A percentile compares a stretch with the other conserved stretches of the same genome.
Evolutionary conservation across 2,329 filamentous ascomycete species (phyloP).

Genomic region (Elsinoe perseae): DNA sequence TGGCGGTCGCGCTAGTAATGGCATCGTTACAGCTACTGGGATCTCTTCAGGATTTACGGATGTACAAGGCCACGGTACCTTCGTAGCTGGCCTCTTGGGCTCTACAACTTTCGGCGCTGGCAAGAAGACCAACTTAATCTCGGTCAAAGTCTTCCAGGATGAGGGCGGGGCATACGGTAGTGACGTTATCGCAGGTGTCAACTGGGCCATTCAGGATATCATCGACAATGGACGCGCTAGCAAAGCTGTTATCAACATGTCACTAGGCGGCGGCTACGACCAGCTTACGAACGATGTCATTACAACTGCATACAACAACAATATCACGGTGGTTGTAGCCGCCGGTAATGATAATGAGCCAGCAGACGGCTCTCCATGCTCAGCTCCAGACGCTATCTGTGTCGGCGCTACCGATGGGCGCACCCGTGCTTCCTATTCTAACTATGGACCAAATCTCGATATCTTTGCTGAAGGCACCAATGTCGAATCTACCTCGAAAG

Average conservation of each 20-base stretch:
- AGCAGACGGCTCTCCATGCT: conserved; percentile 25
- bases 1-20: conserved; percentile 28
- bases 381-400: conserved; percentile 29
- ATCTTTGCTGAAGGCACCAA: conserved; percentile 32
- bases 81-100: conserved; percentile 52
- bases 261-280: conserved; percentile 42
- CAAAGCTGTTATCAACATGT: conserved; percentile 51
- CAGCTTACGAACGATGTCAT: conserved; percentile 45
- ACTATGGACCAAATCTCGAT: conserved; percentile 27
- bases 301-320: conserved; percentile 37
- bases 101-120: conserved; percentile 54
- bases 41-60: conserved; percentile 23
- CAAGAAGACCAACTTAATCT: conserved; percentile 48
- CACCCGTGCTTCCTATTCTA: conserved; percentile 26
- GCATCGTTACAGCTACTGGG: conserved; percentile 25
- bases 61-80: conserved; percentile 56
- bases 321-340: conserved; percentile 47
- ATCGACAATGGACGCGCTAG: conserved; percentile 8
- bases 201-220: conserved; percentile 38
- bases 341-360: conserved; percentile 44
- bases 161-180: conserved; percentile 17
- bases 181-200: conserved; percentile 50
- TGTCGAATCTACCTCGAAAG: not conserved
- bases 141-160: conserved; percentile 48
- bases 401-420: conserved; percentile 30